Conservation (phyloP, 345 rosid genomes). For the Gossypium raimondii region DNA sequence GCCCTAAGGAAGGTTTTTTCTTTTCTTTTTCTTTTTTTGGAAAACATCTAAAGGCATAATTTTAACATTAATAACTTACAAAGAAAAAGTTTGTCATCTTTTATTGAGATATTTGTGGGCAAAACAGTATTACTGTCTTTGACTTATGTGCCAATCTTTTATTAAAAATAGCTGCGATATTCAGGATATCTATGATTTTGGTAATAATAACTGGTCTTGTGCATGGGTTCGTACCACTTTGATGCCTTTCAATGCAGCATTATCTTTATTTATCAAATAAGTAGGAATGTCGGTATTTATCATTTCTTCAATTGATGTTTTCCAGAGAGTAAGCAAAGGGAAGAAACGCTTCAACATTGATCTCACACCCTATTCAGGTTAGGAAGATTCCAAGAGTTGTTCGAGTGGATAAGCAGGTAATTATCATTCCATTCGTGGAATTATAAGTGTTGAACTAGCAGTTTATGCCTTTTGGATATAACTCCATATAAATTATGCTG, state of each 20-base stretch:
- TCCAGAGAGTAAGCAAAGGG: constrained; percentile 84
- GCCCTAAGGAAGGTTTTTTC: background rate
- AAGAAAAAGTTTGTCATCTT: background rate
- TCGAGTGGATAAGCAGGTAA: constrained; percentile 9
- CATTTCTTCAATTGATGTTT: constrained; percentile 1
- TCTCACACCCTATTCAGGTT: constrained; percentile 68
- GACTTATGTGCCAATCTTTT: background rate
- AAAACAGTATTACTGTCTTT: background rate
- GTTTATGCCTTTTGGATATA: background rate
- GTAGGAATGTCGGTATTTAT: background rate
- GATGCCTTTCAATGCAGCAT: background rate
- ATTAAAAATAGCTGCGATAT: background rate
- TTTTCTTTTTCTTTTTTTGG: background rate
- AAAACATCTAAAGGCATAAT: background rate
- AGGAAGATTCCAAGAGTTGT: constrained; percentile 15
- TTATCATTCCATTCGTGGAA: background rate
- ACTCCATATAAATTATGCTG: background rate
- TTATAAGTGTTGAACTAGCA: background rate
- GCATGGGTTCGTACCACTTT: background rate
- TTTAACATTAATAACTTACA: background rate
- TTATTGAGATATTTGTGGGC: background rate
- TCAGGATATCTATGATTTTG: background rate
- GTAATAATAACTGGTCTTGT: constrained; percentile 1
- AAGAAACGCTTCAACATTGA: constrained; percentile 68
- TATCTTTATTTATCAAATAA: background rate